Percentiles rank a stretch among this genome's conserved stretches.
phyloP scores from a whole-genome alignment of 768 basidiomycete species.

The Boletus reticulatus region DNA sequence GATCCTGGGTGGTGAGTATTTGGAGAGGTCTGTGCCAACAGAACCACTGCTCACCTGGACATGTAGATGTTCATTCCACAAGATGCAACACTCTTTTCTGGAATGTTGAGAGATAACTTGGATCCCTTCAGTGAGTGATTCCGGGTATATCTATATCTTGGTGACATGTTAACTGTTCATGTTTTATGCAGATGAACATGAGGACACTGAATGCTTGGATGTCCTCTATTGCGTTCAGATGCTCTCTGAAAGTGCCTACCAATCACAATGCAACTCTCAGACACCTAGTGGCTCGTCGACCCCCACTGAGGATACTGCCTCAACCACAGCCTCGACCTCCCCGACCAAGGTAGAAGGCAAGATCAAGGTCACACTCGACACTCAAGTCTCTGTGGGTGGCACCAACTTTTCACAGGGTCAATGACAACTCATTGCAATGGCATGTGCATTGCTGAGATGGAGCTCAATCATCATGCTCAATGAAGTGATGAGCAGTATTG shows the following conservation, averaged over 20 bases:
- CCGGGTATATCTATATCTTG: neutral
- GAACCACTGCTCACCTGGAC: neutral
- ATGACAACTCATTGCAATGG: conserved; percentile 84
- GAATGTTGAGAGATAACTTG: conserved; percentile 71
- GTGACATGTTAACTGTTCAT: neutral
- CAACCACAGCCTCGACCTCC: conserved; percentile 39
- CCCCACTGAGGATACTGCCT: conserved; percentile 38
- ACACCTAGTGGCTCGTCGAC: conserved; percentile 44
- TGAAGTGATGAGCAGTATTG: conserved; percentile 84
- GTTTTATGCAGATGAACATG: conserved; percentile 56
- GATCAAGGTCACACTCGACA: conserved; percentile 62
- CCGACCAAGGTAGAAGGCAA: conserved; percentile 57
- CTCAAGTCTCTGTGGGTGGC: conserved; percentile 81
- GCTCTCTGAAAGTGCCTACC: conserved; percentile 47
- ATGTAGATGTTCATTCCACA: conserved; percentile 74
- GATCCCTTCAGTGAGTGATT: conserved; percentile 59
- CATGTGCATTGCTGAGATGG: conserved; percentile 69
- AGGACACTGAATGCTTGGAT: conserved; percentile 76
- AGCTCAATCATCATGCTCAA: conserved; percentile 77
- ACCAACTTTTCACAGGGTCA: conserved; percentile 94
- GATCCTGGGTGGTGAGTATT: conserved; percentile 62
- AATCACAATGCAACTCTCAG: conserved; percentile 51
- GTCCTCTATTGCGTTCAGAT: conserved; percentile 82
- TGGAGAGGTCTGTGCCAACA: neutral
- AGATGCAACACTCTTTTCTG: conserved; percentile 77